Base-by-base conservation (phyloP, 2,329 filamentous ascomycete genomes). In the Seiridium unicorne region DNA sequence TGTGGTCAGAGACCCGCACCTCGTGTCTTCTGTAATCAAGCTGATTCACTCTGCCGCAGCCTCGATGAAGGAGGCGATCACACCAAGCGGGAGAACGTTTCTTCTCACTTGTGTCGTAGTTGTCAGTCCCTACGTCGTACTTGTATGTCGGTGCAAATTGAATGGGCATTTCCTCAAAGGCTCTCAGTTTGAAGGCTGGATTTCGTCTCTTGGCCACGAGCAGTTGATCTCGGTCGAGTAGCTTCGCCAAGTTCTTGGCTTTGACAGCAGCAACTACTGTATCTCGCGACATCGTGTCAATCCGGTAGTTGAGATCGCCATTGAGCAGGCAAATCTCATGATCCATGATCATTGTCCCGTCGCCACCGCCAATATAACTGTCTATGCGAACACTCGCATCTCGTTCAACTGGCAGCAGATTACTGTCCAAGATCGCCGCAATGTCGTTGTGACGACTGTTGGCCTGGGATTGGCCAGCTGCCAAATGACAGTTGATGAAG, bases 321-420 rank as follows among this genome's bases (percentile, higher is more conserved):
- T 98, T 98, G 47, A 98, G 78, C 53, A 99, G 87, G 73, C 94
- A 97, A n/a, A 99, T 89, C 76, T 99, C 95, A 71, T 99, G 95
- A 70, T 99, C 95, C 60, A 98, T 82, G 61, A 99, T 91, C 89
- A 97, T 93, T 46, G 88, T 89, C 5, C 95, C 95, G 72, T 99
- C 95, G 49, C 95, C 95, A n/a, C 95, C 95, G 34, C 92, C 91
- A 5, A 93, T 85, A 70, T 89, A 99, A 64, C 87, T 90, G 72
- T 97, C 91, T 44, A 90, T 82, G 5, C 92, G 85, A 4, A 84
- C 80, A 3, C 79, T 82, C 0, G 86, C 78, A 65, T 93, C 90
- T 48, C 82, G 81, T 71, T 95, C 90, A 0, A 82, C 74, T 0
- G 92, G 90, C n/a, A 99, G 81, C 5, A 91, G 81, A 26, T 84